Evolutionary conservation across 306 rosid genomes (phyloP).

Genomic region (Ceratonia siliqua): DNA sequence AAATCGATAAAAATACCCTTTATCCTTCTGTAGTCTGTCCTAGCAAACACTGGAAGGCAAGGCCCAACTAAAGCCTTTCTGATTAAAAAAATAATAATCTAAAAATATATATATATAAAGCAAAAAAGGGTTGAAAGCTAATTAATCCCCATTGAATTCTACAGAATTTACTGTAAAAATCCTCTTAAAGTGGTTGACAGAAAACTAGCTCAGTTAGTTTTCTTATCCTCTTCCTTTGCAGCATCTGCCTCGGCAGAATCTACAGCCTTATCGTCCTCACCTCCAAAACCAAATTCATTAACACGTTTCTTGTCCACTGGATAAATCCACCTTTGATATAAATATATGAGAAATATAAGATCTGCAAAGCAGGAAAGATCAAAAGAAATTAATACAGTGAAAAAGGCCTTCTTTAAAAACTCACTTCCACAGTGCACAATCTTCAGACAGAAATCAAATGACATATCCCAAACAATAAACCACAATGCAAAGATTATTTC

Average conservation of each 20-base stretch:
- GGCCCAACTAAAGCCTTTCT: slow-evolving; percentile 15
- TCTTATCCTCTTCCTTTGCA: slow-evolving; percentile 73
- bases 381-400: slow-evolving; percentile 19
- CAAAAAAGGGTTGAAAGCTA: slow-evolving; percentile 27
- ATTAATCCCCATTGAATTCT: slow-evolving; percentile 26
- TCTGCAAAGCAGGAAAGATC: slow-evolving; percentile 52
- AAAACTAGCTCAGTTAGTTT: slow-evolving; percentile 68
- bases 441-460: background rate
- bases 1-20: background rate
- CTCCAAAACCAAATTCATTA: slow-evolving; percentile 88
- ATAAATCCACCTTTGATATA: slow-evolving; percentile 83
- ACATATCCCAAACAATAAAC: background rate
- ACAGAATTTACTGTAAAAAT: slow-evolving; percentile 30
- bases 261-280: slow-evolving; percentile 62
- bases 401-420: background rate
- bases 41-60: slow-evolving; percentile 25
- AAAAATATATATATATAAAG: slow-evolving; percentile 28
- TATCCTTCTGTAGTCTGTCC: slow-evolving; percentile 24
- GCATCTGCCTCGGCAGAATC: slow-evolving; percentile 41
- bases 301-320: slow-evolving; percentile 89
- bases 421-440: background rate
- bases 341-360: slow-evolving; percentile 73
- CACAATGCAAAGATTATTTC: background rate
- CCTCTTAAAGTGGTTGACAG: slow-evolving; percentile 7
- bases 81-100: slow-evolving; percentile 35